Evolutionary conservation across 305 asterid species (phyloP), one percentile per base, ranked within the genome.

Genomic region (Fraxinus platypoda): DNA sequence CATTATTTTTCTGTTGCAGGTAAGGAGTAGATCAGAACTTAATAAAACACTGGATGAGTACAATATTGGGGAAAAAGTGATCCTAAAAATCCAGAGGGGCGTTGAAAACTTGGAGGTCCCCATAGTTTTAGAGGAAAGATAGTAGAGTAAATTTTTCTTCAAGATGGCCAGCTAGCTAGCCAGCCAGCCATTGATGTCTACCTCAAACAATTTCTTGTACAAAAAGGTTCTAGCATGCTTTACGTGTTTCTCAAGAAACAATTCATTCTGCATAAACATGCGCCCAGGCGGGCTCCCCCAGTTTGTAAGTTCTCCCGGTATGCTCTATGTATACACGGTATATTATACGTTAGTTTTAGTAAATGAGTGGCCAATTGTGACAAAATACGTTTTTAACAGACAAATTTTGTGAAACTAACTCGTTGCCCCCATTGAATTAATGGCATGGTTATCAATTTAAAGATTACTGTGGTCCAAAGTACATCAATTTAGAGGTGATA

Each of bases 1-100:
- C 21, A 71, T 17, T 38, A 13, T 38, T 23, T 73, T 76, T 25
- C 7, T 76, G 49, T 70, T 74, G 70, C 97, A 96, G 99, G 94
- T 94, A 33, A 89, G 85, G 86, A 96, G 83, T 78, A 92, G 95
- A 88, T 90, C 97, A 75, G 98, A 93, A 33, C 83, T 96, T 12
- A 83, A 80, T 86, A 96, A 89, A 87, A 81, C 86, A 78, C 84
- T 94, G 84, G 98, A 93, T 76, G 97, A 93, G 79, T 93, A 91
- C 83, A 91, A 76, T 84, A 86, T 92, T 17, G 98, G 97, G 17
- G 97, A 91, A 62, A 91, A 92, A 79, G 97, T 96, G 54, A 73
- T 84, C 23, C 83, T 96, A 70, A 90, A 85, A 86, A 88, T 94
- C 76, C 84, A 73, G 78, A 90, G 99, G 86, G 96, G 95, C 41